Base-by-base conservation (phyloP, 2,329 filamentous ascomycete genomes). In the Arthrobotrys pseudoclavata region DNA sequence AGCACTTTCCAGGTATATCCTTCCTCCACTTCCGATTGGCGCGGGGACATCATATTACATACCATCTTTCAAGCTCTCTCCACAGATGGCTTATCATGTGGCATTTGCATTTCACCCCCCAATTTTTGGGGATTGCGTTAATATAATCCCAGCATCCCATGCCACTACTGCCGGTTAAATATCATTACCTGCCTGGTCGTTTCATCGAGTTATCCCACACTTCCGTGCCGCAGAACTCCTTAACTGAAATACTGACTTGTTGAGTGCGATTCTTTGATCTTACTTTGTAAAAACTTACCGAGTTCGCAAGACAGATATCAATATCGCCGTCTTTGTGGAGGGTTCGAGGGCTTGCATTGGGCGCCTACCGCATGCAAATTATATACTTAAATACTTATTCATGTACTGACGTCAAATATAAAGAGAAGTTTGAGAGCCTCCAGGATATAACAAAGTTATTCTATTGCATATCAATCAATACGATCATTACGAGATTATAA, bases 151-250 rank as follows among this genome's bases (percentile, higher is more conserved):
- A 72, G 69, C 50, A 63, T 48, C 10, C 69, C 69, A 67, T 40
- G 48, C 61, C 69, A 63, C 69, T 74, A 67, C 62, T 74, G 69
- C 69, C 69, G 69, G 69, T 74, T 74, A 74, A 74, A 74, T 74
- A 67, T 55, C 60, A 45, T 15, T 40, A 45, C 48, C 48, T 50
- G 61, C 50, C 61, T 64, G n/a, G 42, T 52, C 48, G 61, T 74
- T 74, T 74, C 69, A 74, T 60, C 47, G 22, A 45, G 40, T 42
- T 53, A 47, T 74, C 52, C 52, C 50, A 63, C 57, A 67, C 50
- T 40, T 60, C 69, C 69, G 62, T 74, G 69, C 69, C 61, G 69
- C 61, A 74, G 34, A 66, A 53, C 47, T 67, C 61, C 61, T 74
- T 61, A 37, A 7, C 40, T 12, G 42, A 37, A 60, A 60, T 60